These are phyloP conservation scores for Penicillium polonicum DNA, from an alignment of 2,329 filamentous ascomycete species.

Conservation along the genomic window DNA sequence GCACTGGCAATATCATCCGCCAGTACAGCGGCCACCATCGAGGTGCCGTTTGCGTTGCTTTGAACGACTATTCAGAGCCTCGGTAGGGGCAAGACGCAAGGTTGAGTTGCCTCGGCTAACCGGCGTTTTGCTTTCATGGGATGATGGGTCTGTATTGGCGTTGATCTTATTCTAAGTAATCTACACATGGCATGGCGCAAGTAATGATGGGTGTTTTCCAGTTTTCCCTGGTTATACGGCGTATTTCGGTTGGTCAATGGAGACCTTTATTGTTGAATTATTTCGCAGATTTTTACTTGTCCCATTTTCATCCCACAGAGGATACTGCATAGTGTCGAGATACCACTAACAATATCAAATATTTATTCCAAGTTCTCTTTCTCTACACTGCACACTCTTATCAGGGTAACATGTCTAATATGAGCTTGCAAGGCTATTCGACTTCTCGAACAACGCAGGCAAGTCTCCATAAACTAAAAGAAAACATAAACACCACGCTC, in stretches of 20 bases:
- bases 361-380: background rate
- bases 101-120: background rate
- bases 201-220: background rate
- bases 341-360: background rate
- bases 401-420: background rate
- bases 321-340: background rate
- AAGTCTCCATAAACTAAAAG: background rate
- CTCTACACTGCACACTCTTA: background rate
- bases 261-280: background rate
- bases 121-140: background rate
- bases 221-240: background rate
- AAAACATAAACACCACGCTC: slow-evolving; percentile 8
- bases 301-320: background rate
- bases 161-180: slow-evolving; percentile 8
- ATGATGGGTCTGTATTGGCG: slow-evolving; percentile 2
- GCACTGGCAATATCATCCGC: slow-evolving; percentile 81
- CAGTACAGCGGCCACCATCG: slow-evolving; percentile 95
- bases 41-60: slow-evolving; percentile 84
- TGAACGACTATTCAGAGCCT: slow-evolving; percentile 73
- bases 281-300: background rate
- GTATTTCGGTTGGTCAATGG: background rate
- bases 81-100: slow-evolving; percentile 26
- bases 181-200: slow-evolving; percentile 11
- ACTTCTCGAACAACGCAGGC: background rate
- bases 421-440: background rate